Conservation (phyloP, 345 rosid genomes). For the Boechera retrofracta region DNA sequence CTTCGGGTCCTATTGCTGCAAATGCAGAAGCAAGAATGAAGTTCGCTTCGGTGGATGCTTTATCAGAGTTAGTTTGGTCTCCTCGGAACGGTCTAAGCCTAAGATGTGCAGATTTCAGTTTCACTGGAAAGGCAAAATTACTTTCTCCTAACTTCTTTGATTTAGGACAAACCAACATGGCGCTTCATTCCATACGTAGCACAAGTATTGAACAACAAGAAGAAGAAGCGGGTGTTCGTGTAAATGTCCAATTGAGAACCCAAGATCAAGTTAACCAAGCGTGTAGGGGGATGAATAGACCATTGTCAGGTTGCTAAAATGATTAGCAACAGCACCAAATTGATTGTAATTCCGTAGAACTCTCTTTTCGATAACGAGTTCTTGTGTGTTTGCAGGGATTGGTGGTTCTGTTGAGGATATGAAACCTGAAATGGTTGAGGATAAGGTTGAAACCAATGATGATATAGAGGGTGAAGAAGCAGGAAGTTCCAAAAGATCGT, state of each 20-base stretch:
- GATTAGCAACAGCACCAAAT: neutral
- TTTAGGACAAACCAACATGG: constrained; percentile 50
- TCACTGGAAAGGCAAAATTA: constrained; percentile 47
- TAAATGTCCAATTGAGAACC: constrained; percentile 35
- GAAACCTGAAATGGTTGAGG: constrained; percentile 31
- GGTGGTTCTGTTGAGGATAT: constrained; percentile 39
- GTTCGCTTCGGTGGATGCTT: constrained; percentile 59
- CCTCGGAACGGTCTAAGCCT: constrained; percentile 77
- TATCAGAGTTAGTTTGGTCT: constrained; percentile 94
- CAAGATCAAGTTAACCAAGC: constrained; percentile 38
- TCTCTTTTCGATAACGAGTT: neutral
- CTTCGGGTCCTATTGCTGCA: constrained; percentile 60
- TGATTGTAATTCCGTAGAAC: neutral
- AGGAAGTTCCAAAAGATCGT: constrained; percentile 31
- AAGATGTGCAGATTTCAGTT: constrained; percentile 73
- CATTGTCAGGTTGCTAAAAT: constrained; percentile 29
- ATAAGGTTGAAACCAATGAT: constrained; percentile 27
- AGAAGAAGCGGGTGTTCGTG: constrained; percentile 23
- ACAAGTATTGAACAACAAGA: constrained; percentile 25
- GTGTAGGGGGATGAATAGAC: constrained; percentile 43
- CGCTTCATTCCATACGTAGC: constrained; percentile 35
- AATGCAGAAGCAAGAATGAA: constrained; percentile 67
- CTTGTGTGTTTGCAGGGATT: constrained; percentile 46
- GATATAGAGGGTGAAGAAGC: constrained; percentile 34
- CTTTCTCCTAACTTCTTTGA: constrained; percentile 49